Evolutionary conservation across 169 alveolate species (phyloP), one percentile per base, ranked within the genome.

Genomic region (Cryptosporidium felis): DNA sequence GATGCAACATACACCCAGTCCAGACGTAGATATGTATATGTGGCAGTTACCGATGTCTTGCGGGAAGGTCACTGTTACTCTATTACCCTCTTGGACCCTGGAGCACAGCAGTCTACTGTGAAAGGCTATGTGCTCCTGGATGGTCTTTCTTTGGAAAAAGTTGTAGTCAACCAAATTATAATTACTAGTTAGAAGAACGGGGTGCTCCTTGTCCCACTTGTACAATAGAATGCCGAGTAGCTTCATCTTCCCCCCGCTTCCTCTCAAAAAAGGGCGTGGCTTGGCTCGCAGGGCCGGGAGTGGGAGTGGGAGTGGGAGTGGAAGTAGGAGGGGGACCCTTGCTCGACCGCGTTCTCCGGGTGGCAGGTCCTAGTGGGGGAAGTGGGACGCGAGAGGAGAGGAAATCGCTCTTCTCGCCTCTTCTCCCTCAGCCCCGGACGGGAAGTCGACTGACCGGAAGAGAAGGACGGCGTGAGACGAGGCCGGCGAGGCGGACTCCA

Each of bases 21-120:
- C 94, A 51, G 61, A 60, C 18, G 89, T 81, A 23, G 91, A 88
- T 51, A 80, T 67, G 66, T 61, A 91, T 23, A 80, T 82, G 79
- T 93, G 94, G 46, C 94, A 81, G 23, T 90, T 88, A 0, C 95
- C 96, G 32, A 94, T 89, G 26, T 93, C 91, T 18, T 94, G 91
- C 42, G 94, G 97, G 49, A 95, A 89, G 60, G 92, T 92, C n/a
- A 95, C 95, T 4, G 93, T 89, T 53, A 94, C 96, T 53, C 97
- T 90, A 34, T 91, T 81, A 5, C 97, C 98, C 28, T 80, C 91
- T 1, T 93, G 95, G 3, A 96, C 95, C 32, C 96, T 88, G 18
- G 94, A 81, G 32, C 94, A 91, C 28, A 95, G 89, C 28, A 92
- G 82, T 45, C 98, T 56, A 38, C 94, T 79, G 56, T 90, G 94